Evolutionary conservation across 2,329 filamentous ascomycete species (phyloP), one percentile per base, ranked within the genome.

Genomic region (Curvularia eragrostidis): DNA sequence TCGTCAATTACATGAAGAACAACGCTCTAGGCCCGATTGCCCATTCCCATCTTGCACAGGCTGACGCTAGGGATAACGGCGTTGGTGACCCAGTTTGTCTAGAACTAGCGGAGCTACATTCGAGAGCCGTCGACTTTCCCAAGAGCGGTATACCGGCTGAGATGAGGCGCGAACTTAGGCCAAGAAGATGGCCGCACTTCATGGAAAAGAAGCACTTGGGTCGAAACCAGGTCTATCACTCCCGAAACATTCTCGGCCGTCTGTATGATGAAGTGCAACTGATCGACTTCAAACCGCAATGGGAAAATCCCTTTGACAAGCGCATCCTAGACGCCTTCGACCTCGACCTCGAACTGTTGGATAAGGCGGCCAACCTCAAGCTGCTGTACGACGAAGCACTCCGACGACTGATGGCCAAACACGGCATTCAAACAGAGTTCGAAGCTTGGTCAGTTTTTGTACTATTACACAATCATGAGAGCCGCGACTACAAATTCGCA

Each of bases 1-100:
- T 97, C 68, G 90, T 97, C 28, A 86, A 86, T 3, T 97, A 96
- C 68, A 93, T 98, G 86, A 95, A 96, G 78, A 93, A 96, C 64
- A 91, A 98, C 70, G 85, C 85, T 12, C 83, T 99, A 1, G 87
- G 88, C 1, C 82, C 83, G 3, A 97, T 99, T 70, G 95, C 95
- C 0, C 85, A 86, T 63, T 86, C 92, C 0, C 95, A 99, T 76
- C 79, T 96, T 18, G 93, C 88, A 1, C 86, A 85, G 68, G 89
- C 92, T 0, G 95, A 99, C 70, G 74, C 66, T 8, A 78, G 84
- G 3, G 67, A 77, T 0, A 71, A 82, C 1, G 91, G 93, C 0
- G 87, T 94, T 0, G 88, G 87, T 64, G 83, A 88, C 62, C 66
- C 80, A 0, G 87, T 84, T 56, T 98, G 85, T 67, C 77, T 95